phyloP scores from a whole-genome alignment of 768 basidiomycete genomes.

The Asterophora parasitica region DNA sequence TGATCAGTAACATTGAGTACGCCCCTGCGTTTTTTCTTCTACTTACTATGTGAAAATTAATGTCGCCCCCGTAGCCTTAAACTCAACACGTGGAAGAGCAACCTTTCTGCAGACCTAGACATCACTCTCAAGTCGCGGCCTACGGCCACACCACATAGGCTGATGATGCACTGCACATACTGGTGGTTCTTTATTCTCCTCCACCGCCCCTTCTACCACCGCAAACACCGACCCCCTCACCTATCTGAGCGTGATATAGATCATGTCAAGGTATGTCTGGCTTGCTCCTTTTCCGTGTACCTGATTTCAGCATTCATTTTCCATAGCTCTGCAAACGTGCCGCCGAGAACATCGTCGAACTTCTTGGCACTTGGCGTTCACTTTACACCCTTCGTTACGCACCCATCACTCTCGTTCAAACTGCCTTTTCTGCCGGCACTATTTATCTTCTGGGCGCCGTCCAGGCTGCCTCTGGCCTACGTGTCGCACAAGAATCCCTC shows the following conservation, averaged over 20 bases:
- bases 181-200: constrained; percentile 60
- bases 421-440: constrained; percentile 56
- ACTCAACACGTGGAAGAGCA: constrained; percentile 45
- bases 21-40: constrained; percentile 16
- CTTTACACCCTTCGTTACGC: constrained; percentile 54
- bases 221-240: constrained; percentile 32
- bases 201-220: constrained; percentile 52
- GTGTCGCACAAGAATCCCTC: constrained; percentile 43
- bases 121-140: constrained; percentile 43
- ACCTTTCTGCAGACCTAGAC: constrained; percentile 42
- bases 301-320: constrained; percentile 16
- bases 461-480: constrained; percentile 44
- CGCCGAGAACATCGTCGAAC: constrained; percentile 52
- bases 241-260: constrained; percentile 37
- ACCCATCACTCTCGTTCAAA: constrained; percentile 55
- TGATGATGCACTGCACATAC: constrained; percentile 53
- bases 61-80: constrained; percentile 29
- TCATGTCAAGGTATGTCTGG: constrained; percentile 43
- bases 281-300: constrained; percentile 14
- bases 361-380: constrained; percentile 42
- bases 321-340: constrained; percentile 47
- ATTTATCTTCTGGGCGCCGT: constrained; percentile 51
- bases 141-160: constrained; percentile 46
- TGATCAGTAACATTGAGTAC: constrained; percentile 52
- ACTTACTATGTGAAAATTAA: background rate